Evolutionary conservation across 2,329 filamentous ascomycete species (phyloP).

Genomic region (Trichoderma endophyticum): DNA sequence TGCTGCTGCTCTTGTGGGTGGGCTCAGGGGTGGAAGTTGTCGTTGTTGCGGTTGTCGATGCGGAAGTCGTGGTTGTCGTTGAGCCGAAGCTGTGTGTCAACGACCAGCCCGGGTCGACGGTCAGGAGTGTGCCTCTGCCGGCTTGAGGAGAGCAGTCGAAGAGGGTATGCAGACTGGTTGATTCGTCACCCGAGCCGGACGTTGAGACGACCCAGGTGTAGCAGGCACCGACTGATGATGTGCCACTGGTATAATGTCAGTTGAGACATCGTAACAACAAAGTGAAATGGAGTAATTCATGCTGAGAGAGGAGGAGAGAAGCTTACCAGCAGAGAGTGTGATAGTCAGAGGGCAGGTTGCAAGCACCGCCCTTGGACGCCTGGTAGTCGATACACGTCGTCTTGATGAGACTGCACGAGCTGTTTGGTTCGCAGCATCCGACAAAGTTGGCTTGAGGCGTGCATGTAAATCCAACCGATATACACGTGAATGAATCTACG

Average conservation of each 20-base stretch:
- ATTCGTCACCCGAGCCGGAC: constrained; percentile 11
- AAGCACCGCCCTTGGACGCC: constrained; percentile 26
- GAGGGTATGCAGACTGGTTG: constrained; percentile 24
- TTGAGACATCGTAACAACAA: too few relatives aligned
- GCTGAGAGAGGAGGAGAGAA: not conserved
- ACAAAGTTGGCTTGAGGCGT: constrained; percentile 27
- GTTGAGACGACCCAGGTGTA: constrained; percentile 31
- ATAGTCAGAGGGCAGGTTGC: constrained; percentile 28
- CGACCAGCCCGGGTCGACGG: constrained; percentile 30
- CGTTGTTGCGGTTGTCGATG: not conserved
- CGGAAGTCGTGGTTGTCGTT: constrained; percentile 1
- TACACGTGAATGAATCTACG: constrained; percentile 31
- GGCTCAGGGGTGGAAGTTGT: constrained; percentile 18
- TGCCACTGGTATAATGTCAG: too few relatives aligned
- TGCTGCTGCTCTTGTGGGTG: constrained; percentile 30
- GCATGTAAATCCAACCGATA: constrained; percentile 28
- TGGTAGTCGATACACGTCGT: constrained; percentile 34
- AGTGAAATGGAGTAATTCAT: too few relatives aligned
- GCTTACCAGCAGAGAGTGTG: constrained; percentile 38
- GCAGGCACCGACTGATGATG: constrained; percentile 22
- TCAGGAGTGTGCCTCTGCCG: constrained; percentile 29
- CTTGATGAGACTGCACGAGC: constrained; percentile 31
- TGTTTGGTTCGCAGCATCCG: constrained; percentile 33
- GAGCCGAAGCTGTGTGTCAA: constrained; percentile 22
- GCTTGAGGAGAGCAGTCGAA: constrained; percentile 28